A percentile compares a stretch with the other conserved stretches of the same genome.
Conservation (phyloP, 345 rosid genomes). For the Pugionium cornutum region DNA sequence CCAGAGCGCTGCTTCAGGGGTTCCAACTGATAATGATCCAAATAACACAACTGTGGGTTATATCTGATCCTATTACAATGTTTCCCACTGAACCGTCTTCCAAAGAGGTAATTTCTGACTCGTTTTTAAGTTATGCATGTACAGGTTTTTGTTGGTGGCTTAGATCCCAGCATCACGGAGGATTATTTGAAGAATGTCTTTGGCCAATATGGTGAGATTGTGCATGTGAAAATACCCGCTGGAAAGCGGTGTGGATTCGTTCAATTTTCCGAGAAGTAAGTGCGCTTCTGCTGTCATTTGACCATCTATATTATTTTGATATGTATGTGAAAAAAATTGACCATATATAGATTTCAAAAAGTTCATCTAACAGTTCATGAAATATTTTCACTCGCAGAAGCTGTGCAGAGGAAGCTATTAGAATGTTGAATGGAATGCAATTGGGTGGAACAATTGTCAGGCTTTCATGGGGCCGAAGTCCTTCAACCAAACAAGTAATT, state of each 20-base stretch:
- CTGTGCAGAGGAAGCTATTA: constrained; percentile 83
- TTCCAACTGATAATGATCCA: constrained; percentile 72
- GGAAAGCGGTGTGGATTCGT: constrained; percentile 92
- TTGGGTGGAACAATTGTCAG: constrained; percentile 80
- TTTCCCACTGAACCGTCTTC: background rate
- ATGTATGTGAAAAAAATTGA: no score
- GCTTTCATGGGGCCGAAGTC: constrained; percentile 96
- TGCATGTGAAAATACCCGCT: constrained; percentile 79
- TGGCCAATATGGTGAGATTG: constrained; percentile 73
- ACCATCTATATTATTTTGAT: background rate
- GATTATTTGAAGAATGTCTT: constrained; percentile 74
- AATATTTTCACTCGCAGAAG: constrained; percentile 41
- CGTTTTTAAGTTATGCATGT: constrained; percentile 3
- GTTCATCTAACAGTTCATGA: no score
- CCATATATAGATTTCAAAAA: no score
- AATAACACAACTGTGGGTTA: constrained; percentile 85
- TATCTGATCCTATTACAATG: constrained; percentile 25
- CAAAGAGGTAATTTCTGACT: constrained; percentile 3
- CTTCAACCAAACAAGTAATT: constrained; percentile 76
- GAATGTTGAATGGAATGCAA: constrained; percentile 60
- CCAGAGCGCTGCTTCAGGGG: constrained; percentile 55
- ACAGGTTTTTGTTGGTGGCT: constrained; percentile 88
- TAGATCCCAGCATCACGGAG: constrained; percentile 75
- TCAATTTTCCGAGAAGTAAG: constrained; percentile 81
- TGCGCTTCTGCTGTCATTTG: background rate